Percentiles rank a stretch among this genome's conserved stretches.
Evolutionary conservation across 148 eudicot species (phyloP).

Genomic region (Euryodendron excelsum): DNA sequence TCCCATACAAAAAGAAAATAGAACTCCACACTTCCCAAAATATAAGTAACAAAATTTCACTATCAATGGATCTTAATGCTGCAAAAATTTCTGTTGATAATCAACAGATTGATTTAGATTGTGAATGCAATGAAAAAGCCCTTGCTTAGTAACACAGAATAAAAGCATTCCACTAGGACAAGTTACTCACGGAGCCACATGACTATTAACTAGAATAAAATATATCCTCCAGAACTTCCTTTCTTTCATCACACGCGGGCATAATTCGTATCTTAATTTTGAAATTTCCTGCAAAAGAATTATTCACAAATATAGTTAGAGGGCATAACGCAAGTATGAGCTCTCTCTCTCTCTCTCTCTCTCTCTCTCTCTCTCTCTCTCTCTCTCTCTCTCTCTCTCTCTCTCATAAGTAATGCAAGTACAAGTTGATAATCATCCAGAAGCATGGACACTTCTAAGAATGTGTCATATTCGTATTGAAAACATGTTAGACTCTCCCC

Average conservation of each 20-base stretch:
- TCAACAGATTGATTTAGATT: not conserved
- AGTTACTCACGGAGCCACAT: constrained; percentile 76
- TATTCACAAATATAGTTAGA: constrained; percentile 18
- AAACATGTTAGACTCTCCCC: too few relatives aligned
- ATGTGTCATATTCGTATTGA: too few relatives aligned
- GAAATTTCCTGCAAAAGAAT: constrained; percentile 76
- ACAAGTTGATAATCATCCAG: too few relatives aligned
- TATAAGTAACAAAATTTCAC: not conserved
- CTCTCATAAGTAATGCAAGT: too few relatives aligned
- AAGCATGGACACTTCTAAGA: too few relatives aligned
- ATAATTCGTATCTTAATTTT: constrained; percentile 84
- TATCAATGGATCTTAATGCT: not conserved
- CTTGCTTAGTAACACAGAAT: not conserved
- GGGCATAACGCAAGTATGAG: not conserved
- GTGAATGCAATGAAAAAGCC: not conserved
- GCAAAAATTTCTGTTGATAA: not conserved
- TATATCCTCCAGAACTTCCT: constrained; percentile 96
- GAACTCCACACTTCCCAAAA: not conserved
- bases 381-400: too few relatives aligned
- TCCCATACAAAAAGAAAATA: not conserved
- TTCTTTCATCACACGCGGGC: constrained; percentile 91
- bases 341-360: too few relatives aligned
- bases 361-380: too few relatives aligned
- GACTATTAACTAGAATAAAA: constrained; percentile 83
- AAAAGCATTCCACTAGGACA: constrained; percentile 1